Evolutionary conservation across 2,329 filamentous ascomycete genomes (phyloP).

Genomic region (Bipolaris sorokiniana): DNA sequence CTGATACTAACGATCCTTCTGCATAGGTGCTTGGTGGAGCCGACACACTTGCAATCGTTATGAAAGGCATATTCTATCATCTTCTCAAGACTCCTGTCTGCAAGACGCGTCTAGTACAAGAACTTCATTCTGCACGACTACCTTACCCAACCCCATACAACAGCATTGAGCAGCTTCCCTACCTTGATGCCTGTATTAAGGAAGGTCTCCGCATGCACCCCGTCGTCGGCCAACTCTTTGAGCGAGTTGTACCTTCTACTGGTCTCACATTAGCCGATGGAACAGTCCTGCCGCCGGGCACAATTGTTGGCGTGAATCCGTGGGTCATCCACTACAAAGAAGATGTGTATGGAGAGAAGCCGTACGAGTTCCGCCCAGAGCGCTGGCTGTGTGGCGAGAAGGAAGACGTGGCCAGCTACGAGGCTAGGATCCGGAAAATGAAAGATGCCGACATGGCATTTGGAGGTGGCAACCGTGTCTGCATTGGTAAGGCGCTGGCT

Average conservation of each 20-base stretch:
- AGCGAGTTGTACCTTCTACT: constrained; percentile 38
- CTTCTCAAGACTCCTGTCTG: constrained; percentile 29
- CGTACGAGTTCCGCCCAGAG: constrained; percentile 34
- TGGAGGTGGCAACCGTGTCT: constrained; percentile 39
- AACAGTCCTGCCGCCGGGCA: constrained; percentile 36
- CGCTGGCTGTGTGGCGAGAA: constrained; percentile 40
- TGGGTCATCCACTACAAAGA: constrained; percentile 36
- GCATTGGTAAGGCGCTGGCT: constrained; percentile 39
- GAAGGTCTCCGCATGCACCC: constrained; percentile 56
- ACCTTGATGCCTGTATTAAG: constrained; percentile 56
- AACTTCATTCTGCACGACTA: constrained; percentile 30
- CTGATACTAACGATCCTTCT: not conserved
- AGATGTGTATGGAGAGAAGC: constrained; percentile 28
- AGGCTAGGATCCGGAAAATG: constrained; percentile 34
- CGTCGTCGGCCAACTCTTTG: constrained; percentile 39
- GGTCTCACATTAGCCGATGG: constrained; percentile 30
- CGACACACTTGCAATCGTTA: constrained; percentile 37
- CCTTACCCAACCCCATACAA: constrained; percentile 28
- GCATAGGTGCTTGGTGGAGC: constrained; percentile 39
- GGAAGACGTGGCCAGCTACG: constrained; percentile 24
- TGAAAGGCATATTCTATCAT: constrained; percentile 37
- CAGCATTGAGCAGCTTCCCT: constrained; percentile 44
- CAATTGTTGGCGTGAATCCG: constrained; percentile 43
- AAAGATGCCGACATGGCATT: constrained; percentile 46
- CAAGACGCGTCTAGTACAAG: constrained; percentile 28